These are phyloP conservation scores for Thalassiosira hispida DNA, from an alignment of 352 stramenopile genomes.

Conservation along the genomic window DNA sequence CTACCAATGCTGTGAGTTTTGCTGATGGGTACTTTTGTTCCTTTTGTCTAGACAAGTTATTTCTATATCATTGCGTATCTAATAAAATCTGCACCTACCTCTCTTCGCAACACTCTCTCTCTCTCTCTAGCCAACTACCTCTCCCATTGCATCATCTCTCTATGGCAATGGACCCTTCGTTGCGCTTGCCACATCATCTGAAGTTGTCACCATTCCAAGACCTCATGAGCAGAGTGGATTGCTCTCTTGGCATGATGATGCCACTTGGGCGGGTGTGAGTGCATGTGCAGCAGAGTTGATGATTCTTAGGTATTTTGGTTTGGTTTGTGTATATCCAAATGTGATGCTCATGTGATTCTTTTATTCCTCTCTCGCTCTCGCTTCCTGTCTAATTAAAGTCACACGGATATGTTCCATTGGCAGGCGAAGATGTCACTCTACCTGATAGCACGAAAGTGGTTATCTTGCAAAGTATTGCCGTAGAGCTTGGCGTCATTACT, in stretches of 20 bases:
- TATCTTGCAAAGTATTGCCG: slow-evolving; percentile 24
- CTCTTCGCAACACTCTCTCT: no score
- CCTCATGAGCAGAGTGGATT: slow-evolving; percentile 22
- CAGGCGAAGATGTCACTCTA: slow-evolving; percentile 38
- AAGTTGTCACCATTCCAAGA: no score
- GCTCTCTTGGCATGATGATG: slow-evolving; percentile 10
- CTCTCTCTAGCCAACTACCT: no score
- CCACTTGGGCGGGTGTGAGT: slow-evolving; percentile 9
- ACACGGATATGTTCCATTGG: slow-evolving; percentile 17
- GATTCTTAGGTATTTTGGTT: neutral
- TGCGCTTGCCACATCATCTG: no score
- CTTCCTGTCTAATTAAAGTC: neutral
- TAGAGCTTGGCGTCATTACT: slow-evolving; percentile 38
- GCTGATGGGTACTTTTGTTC: no score
- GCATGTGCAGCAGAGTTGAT: neutral
- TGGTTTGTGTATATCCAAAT: neutral
- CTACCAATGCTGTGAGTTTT: no score
- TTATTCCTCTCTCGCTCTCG: neutral
- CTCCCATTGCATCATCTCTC: no score
- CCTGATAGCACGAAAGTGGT: slow-evolving; percentile 39
- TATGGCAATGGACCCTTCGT: no score
- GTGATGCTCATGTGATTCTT: neutral
- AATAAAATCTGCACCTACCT: no score
- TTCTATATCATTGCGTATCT: no score
- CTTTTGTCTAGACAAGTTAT: no score